Evolutionary conservation across 1,284 basidiomycete genomes (phyloP), one percentile per base, ranked within the genome.

Genomic region (Tylopilus sp.): DNA sequence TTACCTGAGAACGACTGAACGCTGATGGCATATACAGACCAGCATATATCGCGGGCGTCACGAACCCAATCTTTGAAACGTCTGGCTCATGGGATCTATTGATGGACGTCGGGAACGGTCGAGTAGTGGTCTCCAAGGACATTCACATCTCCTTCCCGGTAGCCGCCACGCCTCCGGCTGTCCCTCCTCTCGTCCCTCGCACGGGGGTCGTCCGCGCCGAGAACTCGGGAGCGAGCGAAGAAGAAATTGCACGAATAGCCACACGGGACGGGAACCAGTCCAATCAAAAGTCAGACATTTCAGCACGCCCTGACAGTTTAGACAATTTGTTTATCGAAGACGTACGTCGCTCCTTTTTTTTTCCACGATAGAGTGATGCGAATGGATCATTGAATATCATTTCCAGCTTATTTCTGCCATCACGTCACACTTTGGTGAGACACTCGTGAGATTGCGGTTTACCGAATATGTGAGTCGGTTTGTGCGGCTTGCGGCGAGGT

Each of bases 1-100:
- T 58, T 39, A 15, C 56, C 65, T 32, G 24, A 53, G 24, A 19
- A 29, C 29, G 38, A 32, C 29, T 36, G 18, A 15, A 33, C 26
- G 47, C 56, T 70, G 58, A 77, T 61, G 59, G 55, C 55, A 58
- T 24, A 63, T 58, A 58, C 67, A 95, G 94, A 57, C 90, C 93
- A 7, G 96, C 94, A 16, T 99, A 93, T 77, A 96, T 99, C 63
- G 97, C 96, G 8, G 97, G 97, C 5, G 96, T 98, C 3, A 97
- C 95, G 6, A 99, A 99, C 75, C 97, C 97, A 2, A 95, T 97
- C 39, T 98, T 98, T 77, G 95, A 97, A 73, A 87, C 93, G 12
- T 88, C 93, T 0, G 89, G 90, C 1, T 86, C 88, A 22, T 99
- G 97, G 97, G 97, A 99, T 78, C 84, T 99, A 2, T 83, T 98